These are phyloP conservation scores for Calendula officinalis DNA, from an alignment of 129 eudicot species.

Conservation along the genomic window DNA sequence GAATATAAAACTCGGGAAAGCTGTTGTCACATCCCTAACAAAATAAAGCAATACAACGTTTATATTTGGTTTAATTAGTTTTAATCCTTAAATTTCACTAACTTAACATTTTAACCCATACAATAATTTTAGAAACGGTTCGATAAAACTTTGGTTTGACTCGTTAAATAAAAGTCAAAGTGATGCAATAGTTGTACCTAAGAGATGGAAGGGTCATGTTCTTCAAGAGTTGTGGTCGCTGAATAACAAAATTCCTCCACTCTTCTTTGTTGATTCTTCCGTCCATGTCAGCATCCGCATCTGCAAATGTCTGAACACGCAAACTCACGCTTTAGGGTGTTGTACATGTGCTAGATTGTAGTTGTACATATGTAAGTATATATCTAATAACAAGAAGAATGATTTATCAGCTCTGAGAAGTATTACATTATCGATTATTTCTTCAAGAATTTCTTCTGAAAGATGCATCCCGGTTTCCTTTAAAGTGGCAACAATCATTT, in stretches of 20 bases:
- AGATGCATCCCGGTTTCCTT: slow-evolving; percentile 46
- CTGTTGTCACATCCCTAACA: slow-evolving; percentile 48
- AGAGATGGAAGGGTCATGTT: slow-evolving; percentile 68
- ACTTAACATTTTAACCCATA: neutral
- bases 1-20: slow-evolving; percentile 52
- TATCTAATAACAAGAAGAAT: slow-evolving; percentile 1
- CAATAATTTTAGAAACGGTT: neutral
- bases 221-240: slow-evolving; percentile 55
- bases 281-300: slow-evolving; percentile 55
- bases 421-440: slow-evolving; percentile 46
- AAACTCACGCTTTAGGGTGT: neutral
- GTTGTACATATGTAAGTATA: neutral
- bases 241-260: slow-evolving; percentile 49
- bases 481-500: slow-evolving; percentile 57
- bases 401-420: slow-evolving; percentile 1
- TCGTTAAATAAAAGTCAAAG: too few relatives aligned
- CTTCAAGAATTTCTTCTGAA: slow-evolving; percentile 51
- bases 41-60: neutral
- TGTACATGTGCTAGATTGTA: too few relatives aligned
- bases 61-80: too few relatives aligned
- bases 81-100: neutral
- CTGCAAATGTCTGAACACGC: slow-evolving; percentile 47
- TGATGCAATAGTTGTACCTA: slow-evolving; percentile 28
- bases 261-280: slow-evolving; percentile 60
- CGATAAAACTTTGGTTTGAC: too few relatives aligned